These are phyloP conservation scores for Pseudogymnoascus sp. DNA, from an alignment of 2,329 filamentous ascomycete genomes.

Conservation along the genomic window DNA sequence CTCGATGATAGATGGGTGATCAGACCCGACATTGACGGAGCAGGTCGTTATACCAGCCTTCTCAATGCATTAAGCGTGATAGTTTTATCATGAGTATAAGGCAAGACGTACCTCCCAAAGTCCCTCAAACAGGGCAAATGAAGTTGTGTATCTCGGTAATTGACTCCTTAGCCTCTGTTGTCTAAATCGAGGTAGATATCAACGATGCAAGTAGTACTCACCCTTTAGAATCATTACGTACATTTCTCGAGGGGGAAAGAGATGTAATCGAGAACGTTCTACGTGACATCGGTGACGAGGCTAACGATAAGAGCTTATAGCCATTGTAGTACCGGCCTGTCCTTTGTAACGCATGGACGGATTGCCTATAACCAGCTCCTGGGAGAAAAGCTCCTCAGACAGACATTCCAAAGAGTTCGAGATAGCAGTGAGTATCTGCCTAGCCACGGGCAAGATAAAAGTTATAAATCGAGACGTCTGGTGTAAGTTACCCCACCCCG, in stretches of 20 bases:
- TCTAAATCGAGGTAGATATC: background rate
- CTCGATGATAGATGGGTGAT: constrained; percentile 72
- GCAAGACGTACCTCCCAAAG: background rate
- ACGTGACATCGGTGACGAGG: background rate
- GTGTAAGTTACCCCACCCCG: background rate
- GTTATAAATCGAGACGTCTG: background rate
- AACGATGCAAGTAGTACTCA: background rate
- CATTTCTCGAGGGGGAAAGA: background rate
- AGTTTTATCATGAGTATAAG: background rate
- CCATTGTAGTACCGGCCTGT: background rate
- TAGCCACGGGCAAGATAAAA: background rate
- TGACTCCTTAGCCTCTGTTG: background rate
- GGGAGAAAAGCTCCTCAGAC: background rate
- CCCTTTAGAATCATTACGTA: background rate
- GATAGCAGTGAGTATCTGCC: background rate
- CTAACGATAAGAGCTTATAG: background rate
- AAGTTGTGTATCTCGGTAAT: background rate
- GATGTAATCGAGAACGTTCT: background rate
- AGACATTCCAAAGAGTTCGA: background rate
- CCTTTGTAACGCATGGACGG: background rate
- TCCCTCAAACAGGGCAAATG: background rate
- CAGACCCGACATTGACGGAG: constrained; percentile 63
- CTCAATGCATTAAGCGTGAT: constrained; percentile 23
- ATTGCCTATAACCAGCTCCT: background rate
- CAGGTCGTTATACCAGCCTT: constrained; percentile 33